phyloP scores from a whole-genome alignment of 352 stramenopile species.

The Phytophthora pinifolia region DNA sequence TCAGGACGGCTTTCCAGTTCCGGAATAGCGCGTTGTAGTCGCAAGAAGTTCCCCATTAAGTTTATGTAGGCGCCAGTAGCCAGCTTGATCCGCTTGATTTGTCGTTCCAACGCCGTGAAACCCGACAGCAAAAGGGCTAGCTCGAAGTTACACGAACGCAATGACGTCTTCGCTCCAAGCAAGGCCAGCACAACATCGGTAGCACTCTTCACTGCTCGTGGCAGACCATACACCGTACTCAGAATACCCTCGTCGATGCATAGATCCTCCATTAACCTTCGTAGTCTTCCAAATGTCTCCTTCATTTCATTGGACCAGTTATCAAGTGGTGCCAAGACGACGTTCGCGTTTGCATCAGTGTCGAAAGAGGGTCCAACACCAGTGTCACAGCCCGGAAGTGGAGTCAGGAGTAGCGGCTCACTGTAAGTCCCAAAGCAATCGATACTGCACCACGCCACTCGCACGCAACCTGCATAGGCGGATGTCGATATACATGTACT shows the following conservation, averaged over 20 bases:
- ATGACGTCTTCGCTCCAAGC: conserved; percentile 25
- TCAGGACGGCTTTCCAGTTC: conserved; percentile 51
- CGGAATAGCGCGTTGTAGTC: conserved; percentile 38
- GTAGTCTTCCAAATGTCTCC: conserved; percentile 17
- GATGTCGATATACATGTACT: conserved; percentile 43
- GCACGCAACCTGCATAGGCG: conserved; percentile 58
- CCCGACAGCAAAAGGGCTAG: conserved; percentile 50
- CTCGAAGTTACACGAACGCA: conserved; percentile 46
- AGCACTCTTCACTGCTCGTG: conserved; percentile 5
- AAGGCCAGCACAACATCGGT: conserved; percentile 17
- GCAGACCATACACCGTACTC: conserved; percentile 18
- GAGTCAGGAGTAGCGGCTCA: conserved; percentile 54
- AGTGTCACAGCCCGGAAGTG: conserved; percentile 11
- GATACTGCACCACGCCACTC: conserved; percentile 57
- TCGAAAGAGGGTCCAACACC: neutral
- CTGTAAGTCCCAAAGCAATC: conserved; percentile 51
- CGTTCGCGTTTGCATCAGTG: neutral
- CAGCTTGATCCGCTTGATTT: conserved; percentile 20
- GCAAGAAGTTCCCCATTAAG: conserved; percentile 25
- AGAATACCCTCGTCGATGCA: neutral
- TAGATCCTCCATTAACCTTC: conserved; percentile 22
- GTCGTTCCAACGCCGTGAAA: conserved; percentile 27
- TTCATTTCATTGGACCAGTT: conserved; percentile 15
- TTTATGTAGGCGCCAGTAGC: conserved; percentile 16
- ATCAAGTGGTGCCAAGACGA: neutral